Percentiles rank a stretch among this genome's conserved stretches.
Evolutionary conservation across 352 stramenopile genomes (phyloP).

Genomic region (Pythium monospermum): DNA sequence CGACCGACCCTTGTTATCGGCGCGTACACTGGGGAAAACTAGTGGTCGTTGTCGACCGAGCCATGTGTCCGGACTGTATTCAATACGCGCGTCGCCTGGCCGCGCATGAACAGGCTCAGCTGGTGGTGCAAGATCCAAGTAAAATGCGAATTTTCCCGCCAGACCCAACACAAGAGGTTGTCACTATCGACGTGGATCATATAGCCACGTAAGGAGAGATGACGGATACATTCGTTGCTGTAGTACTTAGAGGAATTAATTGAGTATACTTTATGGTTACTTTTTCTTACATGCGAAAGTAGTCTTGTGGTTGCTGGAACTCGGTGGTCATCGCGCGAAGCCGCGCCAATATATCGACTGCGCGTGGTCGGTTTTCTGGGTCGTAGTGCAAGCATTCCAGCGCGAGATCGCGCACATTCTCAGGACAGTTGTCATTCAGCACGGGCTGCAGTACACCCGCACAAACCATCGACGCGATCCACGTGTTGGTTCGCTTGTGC

Average conservation of each 20-base stretch:
- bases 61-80: conserved; percentile 77
- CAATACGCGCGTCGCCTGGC: conserved; percentile 49
- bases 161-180: conserved; percentile 1
- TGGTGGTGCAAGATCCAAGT: conserved; percentile 52
- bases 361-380: conserved; percentile 18
- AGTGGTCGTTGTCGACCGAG: conserved; percentile 55
- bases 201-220: too few relatives aligned
- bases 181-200: too few relatives aligned
- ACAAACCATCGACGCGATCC: conserved; percentile 29
- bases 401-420: conserved; percentile 16
- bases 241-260: neutral
- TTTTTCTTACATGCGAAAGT: conserved; percentile 3
- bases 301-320: neutral
- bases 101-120: conserved; percentile 25
- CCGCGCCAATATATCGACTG: conserved; percentile 20
- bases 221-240: too few relatives aligned
- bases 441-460: conserved; percentile 16
- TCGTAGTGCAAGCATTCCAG: conserved; percentile 19
- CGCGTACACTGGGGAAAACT: conserved; percentile 41
- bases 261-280: conserved; percentile 2
- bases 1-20: neutral
- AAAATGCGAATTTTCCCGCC: conserved; percentile 39
- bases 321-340: conserved; percentile 8
- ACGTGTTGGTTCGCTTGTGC: conserved; percentile 17
- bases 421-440: conserved; percentile 16